phyloP scores from a whole-genome alignment of 768 basidiomycete genomes.

The Antrodiella citrinella region DNA sequence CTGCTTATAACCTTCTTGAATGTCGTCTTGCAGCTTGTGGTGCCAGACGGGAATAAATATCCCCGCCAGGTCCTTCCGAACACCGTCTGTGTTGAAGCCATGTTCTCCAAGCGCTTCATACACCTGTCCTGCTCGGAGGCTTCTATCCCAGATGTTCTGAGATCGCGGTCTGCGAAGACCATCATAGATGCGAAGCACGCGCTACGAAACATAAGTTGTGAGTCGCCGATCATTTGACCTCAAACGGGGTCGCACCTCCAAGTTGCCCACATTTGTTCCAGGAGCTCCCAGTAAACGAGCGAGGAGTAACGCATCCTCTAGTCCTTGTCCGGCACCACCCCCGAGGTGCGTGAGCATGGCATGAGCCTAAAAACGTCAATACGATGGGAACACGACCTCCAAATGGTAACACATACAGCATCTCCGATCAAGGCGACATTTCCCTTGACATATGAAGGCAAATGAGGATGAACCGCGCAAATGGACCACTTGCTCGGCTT shows the following conservation, averaged over 20 bases:
- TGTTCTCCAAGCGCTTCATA: slow-evolving; percentile 1
- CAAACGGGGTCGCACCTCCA: slow-evolving; percentile 3
- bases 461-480: slow-evolving; percentile 5
- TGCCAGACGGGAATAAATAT: slow-evolving; percentile 1
- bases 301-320: slow-evolving; percentile 8
- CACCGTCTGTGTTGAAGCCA: slow-evolving; percentile 4
- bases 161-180: slow-evolving; percentile 8
- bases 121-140: neutral
- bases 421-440: slow-evolving; percentile 8
- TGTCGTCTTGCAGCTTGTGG: slow-evolving; percentile 4
- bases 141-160: slow-evolving; percentile 5
- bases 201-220: neutral
- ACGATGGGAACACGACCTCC: neutral
- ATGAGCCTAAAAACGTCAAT: slow-evolving; percentile 6
- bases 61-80: slow-evolving; percentile 2
- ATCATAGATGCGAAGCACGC: slow-evolving; percentile 5
- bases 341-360: slow-evolving; percentile 10
- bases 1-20: neutral
- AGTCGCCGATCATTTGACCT: neutral
- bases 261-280: neutral
- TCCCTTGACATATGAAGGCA: slow-evolving; percentile 5
- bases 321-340: slow-evolving; percentile 8
- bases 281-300: slow-evolving; percentile 6
- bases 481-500: slow-evolving; percentile 10
- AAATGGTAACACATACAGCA: slow-evolving; percentile 5